A percentile compares a stretch with the other conserved stretches of the same genome.
phyloP scores from a whole-genome alignment of 129 eudicot species.

The Saposhnikovia divaricata region DNA sequence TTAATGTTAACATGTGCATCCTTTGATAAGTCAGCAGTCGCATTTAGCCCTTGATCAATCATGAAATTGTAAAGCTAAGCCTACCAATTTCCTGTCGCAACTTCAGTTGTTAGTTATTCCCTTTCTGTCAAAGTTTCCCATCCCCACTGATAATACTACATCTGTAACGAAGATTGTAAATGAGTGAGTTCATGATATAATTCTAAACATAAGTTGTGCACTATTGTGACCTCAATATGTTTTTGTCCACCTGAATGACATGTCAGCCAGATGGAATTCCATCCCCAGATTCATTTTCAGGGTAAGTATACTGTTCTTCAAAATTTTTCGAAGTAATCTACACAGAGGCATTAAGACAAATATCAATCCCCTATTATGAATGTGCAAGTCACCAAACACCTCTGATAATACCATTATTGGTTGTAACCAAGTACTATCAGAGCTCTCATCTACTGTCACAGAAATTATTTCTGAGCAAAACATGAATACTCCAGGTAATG shows the following conservation, averaged over 20 bases:
- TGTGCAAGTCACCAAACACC: constrained; percentile 43
- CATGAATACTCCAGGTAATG: constrained; percentile 34
- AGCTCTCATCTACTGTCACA: constrained; percentile 41
- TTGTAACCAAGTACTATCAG: constrained; percentile 39
- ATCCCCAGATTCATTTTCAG: constrained; percentile 51
- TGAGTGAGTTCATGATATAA: constrained; percentile 37
- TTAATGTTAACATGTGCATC: no score
- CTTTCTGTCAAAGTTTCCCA: constrained; percentile 56
- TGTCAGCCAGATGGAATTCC: constrained; percentile 35
- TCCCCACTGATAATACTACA: constrained; percentile 39
- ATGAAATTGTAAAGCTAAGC: no score
- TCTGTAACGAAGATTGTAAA: constrained; percentile 23
- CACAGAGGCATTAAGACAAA: background rate
- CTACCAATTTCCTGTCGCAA: no score
- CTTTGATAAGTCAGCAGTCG: no score
- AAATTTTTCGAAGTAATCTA: background rate
- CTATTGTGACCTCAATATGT: background rate
- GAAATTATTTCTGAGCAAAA: constrained; percentile 54
- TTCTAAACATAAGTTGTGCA: background rate
- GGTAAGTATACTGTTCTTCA: constrained; percentile 29
- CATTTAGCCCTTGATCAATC: no score
- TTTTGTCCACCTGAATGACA: constrained; percentile 1
- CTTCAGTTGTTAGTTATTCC: constrained; percentile 74
- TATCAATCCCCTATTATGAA: background rate
- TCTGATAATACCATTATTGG: constrained; percentile 24